Evolutionary conservation across 441 rosid species (phyloP).

Genomic region (Isatis lusitanica): DNA sequence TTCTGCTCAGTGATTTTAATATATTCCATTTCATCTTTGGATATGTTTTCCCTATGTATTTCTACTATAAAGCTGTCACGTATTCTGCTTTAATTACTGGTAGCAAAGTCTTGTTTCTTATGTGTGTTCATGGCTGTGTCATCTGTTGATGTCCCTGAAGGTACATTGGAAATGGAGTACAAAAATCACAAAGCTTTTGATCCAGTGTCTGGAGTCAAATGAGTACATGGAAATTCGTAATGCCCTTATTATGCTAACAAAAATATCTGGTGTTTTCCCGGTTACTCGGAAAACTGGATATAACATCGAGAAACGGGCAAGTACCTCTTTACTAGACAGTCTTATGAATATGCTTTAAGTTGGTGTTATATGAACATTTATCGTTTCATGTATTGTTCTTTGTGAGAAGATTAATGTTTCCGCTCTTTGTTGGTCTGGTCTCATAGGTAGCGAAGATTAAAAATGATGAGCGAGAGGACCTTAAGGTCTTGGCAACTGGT

Average conservation of each 20-base stretch:
- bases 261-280: conserved; percentile 94
- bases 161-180: conserved; percentile 99
- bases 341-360: conserved; percentile 16
- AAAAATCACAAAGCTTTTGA: conserved; percentile 88
- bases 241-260: conserved; percentile 92
- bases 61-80: conserved; percentile 2
- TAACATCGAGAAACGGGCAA: conserved; percentile 98
- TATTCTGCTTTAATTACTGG: conserved; percentile 13
- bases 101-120: conserved; percentile 21
- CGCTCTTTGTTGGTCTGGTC: conserved; percentile 19
- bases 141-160: conserved; percentile 46
- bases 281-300: conserved; percentile 96
- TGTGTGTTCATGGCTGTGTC: conserved; percentile 15
- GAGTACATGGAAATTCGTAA: conserved; percentile 99
- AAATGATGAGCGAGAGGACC: conserved; percentile 98
- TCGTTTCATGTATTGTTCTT: conserved; percentile 24
- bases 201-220: conserved; percentile 94
- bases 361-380: conserved; percentile 9
- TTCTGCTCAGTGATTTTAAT: conserved; percentile 15
- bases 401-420: conserved; percentile 19
- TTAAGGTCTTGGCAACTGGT: conserved; percentile 98
- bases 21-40: conserved; percentile 7
- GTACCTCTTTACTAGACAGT: conserved; percentile 19
- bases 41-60: conserved; percentile 1
- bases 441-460: conserved; percentile 90